Percentiles rank a stretch among this genome's conserved stretches.
Conservation (phyloP, 768 basidiomycete genomes). For the Fibroporia radiculosa region DNA sequence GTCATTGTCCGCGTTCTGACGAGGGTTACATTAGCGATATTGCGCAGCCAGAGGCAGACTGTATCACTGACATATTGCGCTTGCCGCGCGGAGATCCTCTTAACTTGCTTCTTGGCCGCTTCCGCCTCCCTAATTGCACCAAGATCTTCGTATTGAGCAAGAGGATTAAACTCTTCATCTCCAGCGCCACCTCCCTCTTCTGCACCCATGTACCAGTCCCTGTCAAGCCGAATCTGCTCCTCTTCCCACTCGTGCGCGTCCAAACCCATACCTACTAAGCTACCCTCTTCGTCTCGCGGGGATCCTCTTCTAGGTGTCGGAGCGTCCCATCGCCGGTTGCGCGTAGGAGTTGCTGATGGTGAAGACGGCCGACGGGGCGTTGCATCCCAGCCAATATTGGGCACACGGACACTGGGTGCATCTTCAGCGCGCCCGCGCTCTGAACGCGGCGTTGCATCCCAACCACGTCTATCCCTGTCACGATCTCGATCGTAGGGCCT, state of each 20-base stretch:
- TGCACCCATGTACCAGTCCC: conserved; percentile 94
- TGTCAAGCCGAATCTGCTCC: conserved; percentile 83
- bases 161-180: conserved; percentile 88
- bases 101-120: conserved; percentile 69
- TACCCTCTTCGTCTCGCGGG: conserved; percentile 60
- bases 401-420: conserved; percentile 80
- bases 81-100: conserved; percentile 87
- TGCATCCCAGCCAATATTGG: conserved; percentile 91
- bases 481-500: conserved; percentile 21
- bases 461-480: conserved; percentile 26
- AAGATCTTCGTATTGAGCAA: conserved; percentile 89
- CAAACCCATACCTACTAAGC: conserved; percentile 31
- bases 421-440: conserved; percentile 46
- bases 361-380: conserved; percentile 54
- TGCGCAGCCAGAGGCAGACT: not conserved
- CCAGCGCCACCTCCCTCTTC: conserved; percentile 80
- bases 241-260: conserved; percentile 95
- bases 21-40: conserved; percentile 8
- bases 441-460: conserved; percentile 59
- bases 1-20: conserved; percentile 96
- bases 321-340: conserved; percentile 64
- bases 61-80: conserved; percentile 79
- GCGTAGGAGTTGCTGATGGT: not conserved
- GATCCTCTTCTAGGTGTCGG: conserved; percentile 72
- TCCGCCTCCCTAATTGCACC: conserved; percentile 61